phyloP scores from a whole-genome alignment of 2,329 filamentous ascomycete species.

The Penicillium carneum region DNA sequence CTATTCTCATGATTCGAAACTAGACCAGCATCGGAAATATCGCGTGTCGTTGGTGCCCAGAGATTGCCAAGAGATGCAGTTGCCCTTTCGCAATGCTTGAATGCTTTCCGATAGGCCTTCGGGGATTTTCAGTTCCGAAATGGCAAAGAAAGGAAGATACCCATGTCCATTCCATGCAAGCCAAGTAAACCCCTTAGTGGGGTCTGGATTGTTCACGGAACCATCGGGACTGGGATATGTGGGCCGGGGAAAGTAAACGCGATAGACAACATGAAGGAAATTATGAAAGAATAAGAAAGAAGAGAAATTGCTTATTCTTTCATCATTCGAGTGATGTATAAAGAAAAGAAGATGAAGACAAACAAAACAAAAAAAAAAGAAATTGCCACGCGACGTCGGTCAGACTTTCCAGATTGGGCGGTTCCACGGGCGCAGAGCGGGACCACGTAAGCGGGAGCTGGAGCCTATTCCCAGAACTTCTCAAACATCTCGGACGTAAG shows the following conservation, averaged over 20 bases:
- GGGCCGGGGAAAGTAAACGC: background rate
- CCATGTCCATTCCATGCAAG: no score
- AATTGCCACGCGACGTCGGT: slow-evolving; percentile 12
- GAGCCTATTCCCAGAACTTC: slow-evolving; percentile 8
- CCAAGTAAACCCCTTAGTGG: background rate
- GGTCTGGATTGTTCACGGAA: background rate
- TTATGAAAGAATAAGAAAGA: background rate
- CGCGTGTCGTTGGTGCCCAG: background rate
- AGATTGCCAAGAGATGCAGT: background rate
- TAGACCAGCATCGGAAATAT: background rate
- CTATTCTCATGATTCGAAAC: background rate
- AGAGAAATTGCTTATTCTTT: background rate
- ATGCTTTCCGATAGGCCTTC: background rate
- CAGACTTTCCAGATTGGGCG: slow-evolving; percentile 29
- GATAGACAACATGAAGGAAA: background rate
- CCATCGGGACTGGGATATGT: background rate
- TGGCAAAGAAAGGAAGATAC: background rate
- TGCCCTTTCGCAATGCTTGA: background rate
- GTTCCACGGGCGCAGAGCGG: background rate
- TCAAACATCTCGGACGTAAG: slow-evolving; percentile 12
- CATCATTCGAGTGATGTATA: background rate
- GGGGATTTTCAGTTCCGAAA: no score
- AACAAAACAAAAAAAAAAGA: background rate
- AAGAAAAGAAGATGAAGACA: background rate
- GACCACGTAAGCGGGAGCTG: slow-evolving; percentile 7